Percentiles rank a stretch among this genome's conserved stretches.
Evolutionary conservation across 331 rosid genomes (phyloP).

Genomic region (Prunus yedoensis): DNA sequence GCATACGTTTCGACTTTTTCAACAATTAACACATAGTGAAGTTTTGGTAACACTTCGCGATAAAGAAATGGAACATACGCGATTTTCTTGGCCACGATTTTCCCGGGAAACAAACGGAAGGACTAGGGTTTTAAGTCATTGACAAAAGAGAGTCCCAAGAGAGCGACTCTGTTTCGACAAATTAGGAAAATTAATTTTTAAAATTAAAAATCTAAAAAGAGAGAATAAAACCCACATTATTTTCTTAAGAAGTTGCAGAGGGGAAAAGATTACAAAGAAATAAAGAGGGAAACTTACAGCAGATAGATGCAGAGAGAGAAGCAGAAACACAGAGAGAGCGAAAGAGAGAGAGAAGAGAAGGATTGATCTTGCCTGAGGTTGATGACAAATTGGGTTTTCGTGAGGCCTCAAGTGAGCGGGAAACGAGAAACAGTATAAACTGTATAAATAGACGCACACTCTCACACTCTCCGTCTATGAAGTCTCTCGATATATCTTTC

Average conservation of each 20-base stretch:
- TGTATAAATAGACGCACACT: not conserved
- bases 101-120: conserved; percentile 6
- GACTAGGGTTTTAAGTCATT: conserved; percentile 29
- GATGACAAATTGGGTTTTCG: conserved; percentile 12
- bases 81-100: not conserved
- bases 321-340: conserved; percentile 8
- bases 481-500: not conserved
- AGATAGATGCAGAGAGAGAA: not conserved
- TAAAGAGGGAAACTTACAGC: not conserved
- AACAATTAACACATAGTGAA: not conserved
- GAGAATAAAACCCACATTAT: not conserved
- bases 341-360: not conserved
- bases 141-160: not conserved
- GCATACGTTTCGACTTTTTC: not conserved
- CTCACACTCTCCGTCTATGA: not conserved
- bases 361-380: conserved; percentile 42
- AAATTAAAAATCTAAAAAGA: not conserved
- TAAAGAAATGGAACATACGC: not conserved
- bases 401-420: conserved; percentile 14
- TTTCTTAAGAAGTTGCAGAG: conserved; percentile 9
- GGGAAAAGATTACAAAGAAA: not conserved
- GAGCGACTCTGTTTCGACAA: not conserved
- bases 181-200: not conserved
- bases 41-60: not conserved
- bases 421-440: conserved; percentile 23